phyloP scores from a whole-genome alignment of 2,329 filamentous ascomycete genomes.

The Emergomyces pasteurianus region DNA sequence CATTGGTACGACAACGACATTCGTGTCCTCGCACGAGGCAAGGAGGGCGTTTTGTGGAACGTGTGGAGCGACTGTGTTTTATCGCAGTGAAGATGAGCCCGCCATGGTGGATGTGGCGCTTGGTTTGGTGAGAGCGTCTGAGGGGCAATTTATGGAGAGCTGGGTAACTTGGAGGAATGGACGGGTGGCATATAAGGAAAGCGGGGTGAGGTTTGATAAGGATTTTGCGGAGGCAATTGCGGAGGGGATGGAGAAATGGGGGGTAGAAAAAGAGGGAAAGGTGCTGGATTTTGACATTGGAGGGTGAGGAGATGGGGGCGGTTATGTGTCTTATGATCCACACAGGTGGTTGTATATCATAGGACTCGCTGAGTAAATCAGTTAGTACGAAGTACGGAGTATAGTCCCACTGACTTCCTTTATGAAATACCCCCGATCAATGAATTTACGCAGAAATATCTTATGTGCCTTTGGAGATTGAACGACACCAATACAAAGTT shows the following conservation, averaged over 20 bases:
- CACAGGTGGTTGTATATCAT: not conserved
- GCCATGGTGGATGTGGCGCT: conserved; percentile 31
- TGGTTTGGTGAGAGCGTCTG: conserved; percentile 28
- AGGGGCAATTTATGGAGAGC: conserved; percentile 29
- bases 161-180: conserved; percentile 32
- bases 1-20: conserved; percentile 30
- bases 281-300: not conserved
- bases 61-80: conserved; percentile 37
- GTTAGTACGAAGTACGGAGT: not conserved
- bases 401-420: not conserved
- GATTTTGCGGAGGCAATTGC: not conserved
- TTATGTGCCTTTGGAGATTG: not conserved
- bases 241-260: not conserved
- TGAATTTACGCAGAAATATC: not conserved
- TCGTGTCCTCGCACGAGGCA: conserved; percentile 25
- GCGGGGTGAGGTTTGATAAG: not conserved
- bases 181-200: not conserved
- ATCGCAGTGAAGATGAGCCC: conserved; percentile 22
- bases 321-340: no score
- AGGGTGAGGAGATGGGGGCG: not conserved
- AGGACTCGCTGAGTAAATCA: not conserved
- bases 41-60: conserved; percentile 33
- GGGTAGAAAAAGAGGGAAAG: not conserved
- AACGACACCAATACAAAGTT: not conserved
- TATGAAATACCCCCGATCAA: not conserved